Conservation (phyloP, 2,329 filamentous ascomycete species). For the Decorospora gaudefroyi region DNA sequence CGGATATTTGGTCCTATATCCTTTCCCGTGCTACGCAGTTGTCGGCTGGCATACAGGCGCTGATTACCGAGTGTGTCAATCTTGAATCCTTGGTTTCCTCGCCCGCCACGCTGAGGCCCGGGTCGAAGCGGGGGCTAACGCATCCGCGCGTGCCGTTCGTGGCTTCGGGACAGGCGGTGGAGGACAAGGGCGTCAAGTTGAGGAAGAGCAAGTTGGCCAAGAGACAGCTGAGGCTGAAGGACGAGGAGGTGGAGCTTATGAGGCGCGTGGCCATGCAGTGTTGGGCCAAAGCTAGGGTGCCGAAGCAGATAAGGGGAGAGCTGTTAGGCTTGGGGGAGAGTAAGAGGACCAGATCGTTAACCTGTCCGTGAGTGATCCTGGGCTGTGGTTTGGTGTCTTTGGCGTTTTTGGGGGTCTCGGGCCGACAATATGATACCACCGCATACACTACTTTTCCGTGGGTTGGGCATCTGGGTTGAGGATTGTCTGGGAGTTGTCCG, state of each 20-base stretch:
- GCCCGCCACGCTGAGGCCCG: conserved; percentile 25
- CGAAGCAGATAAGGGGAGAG: conserved; percentile 33
- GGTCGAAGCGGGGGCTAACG: conserved; percentile 26
- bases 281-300: conserved; percentile 46
- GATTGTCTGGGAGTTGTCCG: too few species aligned
- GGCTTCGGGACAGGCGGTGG: conserved; percentile 6
- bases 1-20: conserved; percentile 51
- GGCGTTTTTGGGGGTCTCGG: neutral
- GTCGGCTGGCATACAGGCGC: conserved; percentile 51
- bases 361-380: conserved; percentile 31
- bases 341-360: conserved; percentile 37
- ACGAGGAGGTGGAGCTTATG: conserved; percentile 52
- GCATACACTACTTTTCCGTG: too few species aligned
- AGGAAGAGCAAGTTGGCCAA: conserved; percentile 52
- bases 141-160: conserved; percentile 22
- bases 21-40: conserved; percentile 51
- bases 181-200: conserved; percentile 38
- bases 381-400: neutral
- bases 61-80: conserved; percentile 52
- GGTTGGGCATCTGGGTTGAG: too few species aligned
- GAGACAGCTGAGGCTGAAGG: conserved; percentile 51
- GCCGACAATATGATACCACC: too few species aligned
- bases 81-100: conserved; percentile 51
- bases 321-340: conserved; percentile 21
- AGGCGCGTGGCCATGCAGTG: conserved; percentile 50